These are phyloP conservation scores for Biancaea sappan DNA, from an alignment of 306 rosid species.

Conservation along the genomic window DNA sequence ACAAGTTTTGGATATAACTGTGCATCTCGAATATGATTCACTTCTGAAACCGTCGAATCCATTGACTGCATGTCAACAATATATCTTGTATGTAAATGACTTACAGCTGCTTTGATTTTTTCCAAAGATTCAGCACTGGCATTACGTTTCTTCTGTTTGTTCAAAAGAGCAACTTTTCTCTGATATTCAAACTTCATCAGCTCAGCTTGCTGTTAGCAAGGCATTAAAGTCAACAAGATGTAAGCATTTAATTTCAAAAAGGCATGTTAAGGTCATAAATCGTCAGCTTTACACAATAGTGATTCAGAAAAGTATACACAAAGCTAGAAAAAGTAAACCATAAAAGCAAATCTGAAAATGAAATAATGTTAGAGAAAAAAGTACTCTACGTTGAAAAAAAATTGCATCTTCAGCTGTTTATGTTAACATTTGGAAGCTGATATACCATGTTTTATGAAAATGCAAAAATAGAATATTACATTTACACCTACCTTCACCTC, in stretches of 20 bases:
- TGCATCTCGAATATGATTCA: conserved; percentile 55
- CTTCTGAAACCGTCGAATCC: conserved; percentile 70
- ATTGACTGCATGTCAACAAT: conserved; percentile 76
- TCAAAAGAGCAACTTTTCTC: conserved; percentile 55
- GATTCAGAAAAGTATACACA: background rate
- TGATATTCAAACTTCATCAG: conserved; percentile 64
- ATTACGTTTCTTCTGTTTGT: conserved; percentile 58
- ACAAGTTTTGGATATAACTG: conserved; percentile 65
- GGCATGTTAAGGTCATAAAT: background rate
- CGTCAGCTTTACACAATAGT: background rate
- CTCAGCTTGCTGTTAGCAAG: conserved; percentile 45
- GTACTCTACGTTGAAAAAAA: background rate
- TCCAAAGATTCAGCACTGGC: conserved; percentile 58
- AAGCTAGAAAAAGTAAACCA: background rate
- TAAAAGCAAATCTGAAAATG: too few relatives aligned
- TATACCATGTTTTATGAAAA: background rate
- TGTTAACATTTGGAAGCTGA: background rate
- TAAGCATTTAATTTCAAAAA: background rate
- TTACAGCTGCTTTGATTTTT: conserved; percentile 64
- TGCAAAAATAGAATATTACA: background rate
- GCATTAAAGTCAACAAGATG: background rate
- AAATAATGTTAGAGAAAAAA: background rate
- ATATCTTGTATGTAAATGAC: conserved; percentile 67
- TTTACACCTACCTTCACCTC: conserved; percentile 58
- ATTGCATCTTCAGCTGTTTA: background rate